A percentile compares a stretch with the other conserved stretches of the same genome.
Evolutionary conservation across 352 stramenopile species (phyloP).

Genomic region (Phytophthora ramorum): DNA sequence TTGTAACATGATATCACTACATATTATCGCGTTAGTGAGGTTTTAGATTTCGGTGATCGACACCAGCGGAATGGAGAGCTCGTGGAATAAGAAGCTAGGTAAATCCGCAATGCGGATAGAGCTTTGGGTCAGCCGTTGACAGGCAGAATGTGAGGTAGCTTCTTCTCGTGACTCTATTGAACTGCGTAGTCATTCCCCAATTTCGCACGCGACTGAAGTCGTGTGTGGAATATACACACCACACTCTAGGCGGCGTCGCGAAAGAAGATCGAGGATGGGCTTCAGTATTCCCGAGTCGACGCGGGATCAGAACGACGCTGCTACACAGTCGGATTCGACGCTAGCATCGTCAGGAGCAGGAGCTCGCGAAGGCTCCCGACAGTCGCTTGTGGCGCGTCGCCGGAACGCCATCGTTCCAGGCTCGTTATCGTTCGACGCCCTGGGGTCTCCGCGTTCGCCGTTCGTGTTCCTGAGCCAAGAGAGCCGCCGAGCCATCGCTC

Average conservation of each 20-base stretch:
- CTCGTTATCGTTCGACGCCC: conserved; percentile 46
- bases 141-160: neutral
- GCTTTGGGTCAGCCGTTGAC: neutral
- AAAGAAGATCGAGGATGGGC: conserved; percentile 47
- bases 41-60: neutral
- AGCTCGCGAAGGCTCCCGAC: conserved; percentile 27
- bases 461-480: conserved; percentile 46
- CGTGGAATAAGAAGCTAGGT: neutral
- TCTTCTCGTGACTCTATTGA: neutral
- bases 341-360: conserved; percentile 6
- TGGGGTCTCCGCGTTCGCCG: conserved; percentile 54
- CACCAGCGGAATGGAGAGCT: neutral
- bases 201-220: conserved; percentile 27
- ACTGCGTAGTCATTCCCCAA: conserved; percentile 20
- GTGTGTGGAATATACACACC: conserved; percentile 32
- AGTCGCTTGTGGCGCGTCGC: conserved; percentile 41
- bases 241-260: conserved; percentile 21
- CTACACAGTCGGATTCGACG: conserved; percentile 22
- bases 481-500: conserved; percentile 37
- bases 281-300: conserved; percentile 75
- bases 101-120: conserved; percentile 2
- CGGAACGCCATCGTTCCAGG: conserved; percentile 68
- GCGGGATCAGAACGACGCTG: conserved; percentile 13
- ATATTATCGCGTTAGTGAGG: conserved; percentile 11
- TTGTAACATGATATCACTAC: conserved; percentile 13